Evolutionary conservation across 179 eudicot genomes (phyloP).

Genomic region (Nepenthes alata): DNA sequence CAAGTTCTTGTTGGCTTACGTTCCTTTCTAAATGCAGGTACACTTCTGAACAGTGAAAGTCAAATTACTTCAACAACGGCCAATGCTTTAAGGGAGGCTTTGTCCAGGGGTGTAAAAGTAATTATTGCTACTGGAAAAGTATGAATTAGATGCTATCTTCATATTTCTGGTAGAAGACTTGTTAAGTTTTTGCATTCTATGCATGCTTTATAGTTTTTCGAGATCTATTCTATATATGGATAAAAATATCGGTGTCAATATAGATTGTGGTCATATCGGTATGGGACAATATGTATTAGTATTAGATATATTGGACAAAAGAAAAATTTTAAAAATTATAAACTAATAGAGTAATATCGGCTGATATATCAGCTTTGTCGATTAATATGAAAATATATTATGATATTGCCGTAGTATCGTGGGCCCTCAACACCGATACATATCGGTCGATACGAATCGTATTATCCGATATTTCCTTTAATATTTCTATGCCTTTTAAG

Average conservation of each 20-base stretch:
- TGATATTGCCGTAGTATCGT: too few species aligned
- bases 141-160: slow-evolving; percentile 13
- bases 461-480: too few species aligned
- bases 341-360: too few species aligned
- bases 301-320: too few species aligned
- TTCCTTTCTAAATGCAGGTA: slow-evolving; percentile 34
- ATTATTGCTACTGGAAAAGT: slow-evolving; percentile 95
- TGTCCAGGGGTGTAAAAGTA: slow-evolving; percentile 79
- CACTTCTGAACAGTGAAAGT: slow-evolving; percentile 81
- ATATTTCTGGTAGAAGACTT: neutral
- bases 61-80: slow-evolving; percentile 49
- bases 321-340: too few species aligned
- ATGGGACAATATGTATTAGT: too few species aligned
- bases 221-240: neutral
- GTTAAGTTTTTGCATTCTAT: neutral
- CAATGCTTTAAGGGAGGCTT: slow-evolving; percentile 72
- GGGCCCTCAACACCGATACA: too few species aligned
- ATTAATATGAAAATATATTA: too few species aligned
- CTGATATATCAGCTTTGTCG: too few species aligned
- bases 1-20: neutral
- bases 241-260: too few species aligned
- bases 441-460: too few species aligned
- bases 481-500: neutral
- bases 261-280: too few species aligned
- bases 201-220: neutral